Conservation (phyloP, 805 yeast genomes). For the Myxozyma geophila region DNA sequence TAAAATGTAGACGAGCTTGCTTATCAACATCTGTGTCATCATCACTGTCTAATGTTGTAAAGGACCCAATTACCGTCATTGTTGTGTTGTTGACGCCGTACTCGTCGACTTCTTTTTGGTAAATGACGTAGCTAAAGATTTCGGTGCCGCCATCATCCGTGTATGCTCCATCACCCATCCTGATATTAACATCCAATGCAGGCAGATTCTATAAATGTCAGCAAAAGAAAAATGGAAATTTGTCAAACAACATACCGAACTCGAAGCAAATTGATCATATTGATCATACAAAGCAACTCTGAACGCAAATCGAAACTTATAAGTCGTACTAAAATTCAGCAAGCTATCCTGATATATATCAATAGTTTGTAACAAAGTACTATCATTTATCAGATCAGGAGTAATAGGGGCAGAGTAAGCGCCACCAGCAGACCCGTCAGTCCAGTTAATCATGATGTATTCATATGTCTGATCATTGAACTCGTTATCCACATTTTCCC, state of each 20-base stretch:
- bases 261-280: background rate
- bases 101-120: background rate
- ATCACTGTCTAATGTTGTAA: background rate
- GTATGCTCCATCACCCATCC: background rate
- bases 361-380: background rate
- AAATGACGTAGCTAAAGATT: background rate
- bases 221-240: background rate
- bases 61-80: constrained; percentile 6
- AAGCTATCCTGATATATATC: background rate
- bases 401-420: background rate
- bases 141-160: background rate
- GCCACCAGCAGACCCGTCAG: constrained; percentile 7
- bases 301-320: constrained; percentile 2
- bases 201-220: background rate
- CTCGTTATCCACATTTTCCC: background rate
- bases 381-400: background rate
- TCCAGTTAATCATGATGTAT: constrained; percentile 1
- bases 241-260: background rate
- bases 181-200: background rate
- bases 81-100: constrained; percentile 9
- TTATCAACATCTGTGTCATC: background rate
- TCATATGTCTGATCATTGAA: background rate
- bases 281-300: background rate
- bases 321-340: constrained; percentile 1
- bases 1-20: background rate